Evolutionary conservation across 2,329 filamentous ascomycete species (phyloP).

Genomic region (Emericellopsis atlantica): DNA sequence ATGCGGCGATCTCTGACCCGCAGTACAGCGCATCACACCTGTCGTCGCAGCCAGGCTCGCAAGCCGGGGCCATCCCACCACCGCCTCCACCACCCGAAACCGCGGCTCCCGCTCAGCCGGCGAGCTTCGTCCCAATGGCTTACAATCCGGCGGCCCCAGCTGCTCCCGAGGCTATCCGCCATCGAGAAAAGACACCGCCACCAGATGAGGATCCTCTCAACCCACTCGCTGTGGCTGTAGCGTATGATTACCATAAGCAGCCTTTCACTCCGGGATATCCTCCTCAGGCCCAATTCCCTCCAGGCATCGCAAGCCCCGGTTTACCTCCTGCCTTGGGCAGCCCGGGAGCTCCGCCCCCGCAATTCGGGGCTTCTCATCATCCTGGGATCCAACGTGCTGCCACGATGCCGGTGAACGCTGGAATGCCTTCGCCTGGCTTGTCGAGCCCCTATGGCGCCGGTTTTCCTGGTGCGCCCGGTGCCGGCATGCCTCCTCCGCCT

Average conservation of each 20-base stretch:
- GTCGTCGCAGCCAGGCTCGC: constrained; percentile 6
- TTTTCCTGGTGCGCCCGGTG: constrained; percentile 31
- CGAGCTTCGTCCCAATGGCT: constrained; percentile 49
- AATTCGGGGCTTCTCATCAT: constrained; percentile 26
- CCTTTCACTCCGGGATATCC: constrained; percentile 40
- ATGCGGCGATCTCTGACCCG: constrained; percentile 51
- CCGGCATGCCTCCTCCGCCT: constrained; percentile 28
- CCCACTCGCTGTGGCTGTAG: constrained; percentile 44
- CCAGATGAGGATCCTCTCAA: constrained; percentile 51
- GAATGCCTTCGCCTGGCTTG: constrained; percentile 24
- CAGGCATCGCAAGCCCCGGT: constrained; percentile 28
- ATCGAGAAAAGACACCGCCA: constrained; percentile 71
- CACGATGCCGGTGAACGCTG: constrained; percentile 32
- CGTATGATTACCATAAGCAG: constrained; percentile 39
- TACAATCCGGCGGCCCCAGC: constrained; percentile 73
- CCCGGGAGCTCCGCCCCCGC: constrained; percentile 27
- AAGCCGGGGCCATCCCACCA: constrained; percentile 2
- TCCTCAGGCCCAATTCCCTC: constrained; percentile 30
- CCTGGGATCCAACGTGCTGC: constrained; percentile 32
- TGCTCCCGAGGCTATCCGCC: constrained; percentile 57
- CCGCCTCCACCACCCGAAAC: constrained; percentile 7
- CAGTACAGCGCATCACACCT: constrained; percentile 23
- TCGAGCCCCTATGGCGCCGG: constrained; percentile 24
- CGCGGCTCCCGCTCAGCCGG: constrained; percentile 12
- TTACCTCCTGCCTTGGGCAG: constrained; percentile 13